Evolutionary conservation across 2,329 filamentous ascomycete species (phyloP).

Genomic region (Neofusicoccum laricinum): DNA sequence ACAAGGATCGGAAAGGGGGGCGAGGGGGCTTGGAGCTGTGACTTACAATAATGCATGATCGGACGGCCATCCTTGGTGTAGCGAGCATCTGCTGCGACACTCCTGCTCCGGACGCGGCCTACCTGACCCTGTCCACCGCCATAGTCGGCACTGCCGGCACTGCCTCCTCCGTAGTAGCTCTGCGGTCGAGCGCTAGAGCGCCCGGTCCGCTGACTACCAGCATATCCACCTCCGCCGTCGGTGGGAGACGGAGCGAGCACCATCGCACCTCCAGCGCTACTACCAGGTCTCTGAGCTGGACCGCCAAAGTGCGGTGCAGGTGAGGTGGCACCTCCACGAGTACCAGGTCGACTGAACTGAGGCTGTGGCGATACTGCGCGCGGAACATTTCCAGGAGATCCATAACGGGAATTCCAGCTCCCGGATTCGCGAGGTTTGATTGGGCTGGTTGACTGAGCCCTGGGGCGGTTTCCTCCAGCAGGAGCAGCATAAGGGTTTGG

Average conservation of each 20-base stretch:
- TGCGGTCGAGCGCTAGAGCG: conserved; percentile 34
- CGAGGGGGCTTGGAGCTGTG: neutral
- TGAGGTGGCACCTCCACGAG: neutral
- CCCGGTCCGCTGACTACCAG: conserved; percentile 38
- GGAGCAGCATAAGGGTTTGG: conserved; percentile 61
- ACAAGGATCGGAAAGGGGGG: neutral
- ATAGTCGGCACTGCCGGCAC: conserved; percentile 28
- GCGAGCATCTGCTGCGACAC: conserved; percentile 64
- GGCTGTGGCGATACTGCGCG: conserved; percentile 53
- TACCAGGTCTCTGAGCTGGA: conserved; percentile 45
- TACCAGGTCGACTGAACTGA: conserved; percentile 44
- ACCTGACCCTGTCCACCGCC: conserved; percentile 28
- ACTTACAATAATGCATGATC: conserved; percentile 92
- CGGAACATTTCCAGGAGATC: conserved; percentile 36
- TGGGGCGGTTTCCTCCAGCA: conserved; percentile 22
- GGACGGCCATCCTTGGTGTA: conserved; percentile 76
- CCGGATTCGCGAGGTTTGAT: conserved; percentile 35
- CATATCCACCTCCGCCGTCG: conserved; percentile 30
- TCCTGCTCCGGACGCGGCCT: conserved; percentile 68
- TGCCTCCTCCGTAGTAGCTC: conserved; percentile 42
- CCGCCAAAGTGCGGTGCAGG: conserved; percentile 21
- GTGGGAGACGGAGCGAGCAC: conserved; percentile 41
- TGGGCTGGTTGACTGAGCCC: conserved; percentile 39
- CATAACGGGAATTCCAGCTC: conserved; percentile 29
- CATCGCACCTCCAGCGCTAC: conserved; percentile 43